A percentile compares a stretch with the other conserved stretches of the same genome.
phyloP scores from a whole-genome alignment of 2,329 filamentous ascomycete species.

The Xylaria sp. region DNA sequence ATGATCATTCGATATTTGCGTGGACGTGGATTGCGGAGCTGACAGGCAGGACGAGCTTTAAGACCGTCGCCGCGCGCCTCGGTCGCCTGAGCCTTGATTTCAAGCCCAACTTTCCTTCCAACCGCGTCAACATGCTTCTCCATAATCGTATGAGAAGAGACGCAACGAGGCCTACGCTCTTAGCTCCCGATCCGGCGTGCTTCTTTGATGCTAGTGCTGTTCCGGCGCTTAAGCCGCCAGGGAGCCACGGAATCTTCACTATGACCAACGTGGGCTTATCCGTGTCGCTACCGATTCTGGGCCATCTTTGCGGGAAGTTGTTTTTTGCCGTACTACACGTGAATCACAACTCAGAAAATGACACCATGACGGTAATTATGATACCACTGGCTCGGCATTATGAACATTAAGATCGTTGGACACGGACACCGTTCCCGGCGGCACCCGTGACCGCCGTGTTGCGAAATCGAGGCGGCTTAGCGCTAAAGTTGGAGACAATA shows the following conservation, averaged over 20 bases:
- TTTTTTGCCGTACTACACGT: slow-evolving; percentile 12
- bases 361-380: slow-evolving; percentile 1
- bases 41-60: neutral
- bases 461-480: neutral
- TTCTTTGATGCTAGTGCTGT: slow-evolving; percentile 12
- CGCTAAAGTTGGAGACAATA: neutral
- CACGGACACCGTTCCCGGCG: slow-evolving; percentile 4
- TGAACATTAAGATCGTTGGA: slow-evolving; percentile 8
- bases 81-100: neutral
- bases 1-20: slow-evolving; percentile 17
- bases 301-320: neutral
- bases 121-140: neutral
- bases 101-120: slow-evolving; percentile 4
- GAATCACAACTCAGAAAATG: neutral
- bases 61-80: neutral
- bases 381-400: slow-evolving; percentile 10
- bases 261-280: slow-evolving; percentile 17
- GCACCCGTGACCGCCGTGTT: slow-evolving; percentile 11
- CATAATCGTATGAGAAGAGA: neutral
- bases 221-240: neutral
- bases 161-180: slow-evolving; percentile 1
- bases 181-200: slow-evolving; percentile 13
- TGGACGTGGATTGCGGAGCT: slow-evolving; percentile 17
- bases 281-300: slow-evolving; percentile 10
- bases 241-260: slow-evolving; percentile 9